Conservation (phyloP, 495 filamentous ascomycete genomes). For the Podospora pseudocomata region DNA sequence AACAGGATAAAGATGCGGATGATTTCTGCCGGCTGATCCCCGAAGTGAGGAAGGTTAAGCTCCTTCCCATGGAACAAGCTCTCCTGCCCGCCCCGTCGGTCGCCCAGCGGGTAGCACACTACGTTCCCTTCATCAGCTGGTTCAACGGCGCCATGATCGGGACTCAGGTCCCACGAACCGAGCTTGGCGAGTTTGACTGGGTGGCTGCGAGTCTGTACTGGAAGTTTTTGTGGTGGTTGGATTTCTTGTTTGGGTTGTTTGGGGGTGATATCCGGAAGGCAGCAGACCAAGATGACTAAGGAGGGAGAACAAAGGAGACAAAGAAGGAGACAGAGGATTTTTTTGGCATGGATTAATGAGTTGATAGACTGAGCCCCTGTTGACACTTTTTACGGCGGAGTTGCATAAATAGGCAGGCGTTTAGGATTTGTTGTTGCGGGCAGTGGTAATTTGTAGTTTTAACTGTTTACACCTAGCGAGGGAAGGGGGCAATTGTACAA, state of each 20-base stretch:
- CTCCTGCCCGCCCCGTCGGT: constrained; percentile 59
- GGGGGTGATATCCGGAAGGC: constrained; percentile 45
- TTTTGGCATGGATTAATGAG: background rate
- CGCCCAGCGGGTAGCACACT: constrained; percentile 56
- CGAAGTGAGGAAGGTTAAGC: constrained; percentile 46
- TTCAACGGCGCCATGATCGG: constrained; percentile 79
- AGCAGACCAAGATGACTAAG: constrained; percentile 47
- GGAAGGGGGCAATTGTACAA: background rate
- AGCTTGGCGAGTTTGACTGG: constrained; percentile 79
- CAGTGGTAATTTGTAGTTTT: background rate
- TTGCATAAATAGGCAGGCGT: background rate
- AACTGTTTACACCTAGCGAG: background rate
- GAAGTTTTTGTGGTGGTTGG: constrained; percentile 55
- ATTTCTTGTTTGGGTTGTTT: constrained; percentile 47
- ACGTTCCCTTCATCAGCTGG: constrained; percentile 63
- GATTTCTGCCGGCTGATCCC: constrained; percentile 42
- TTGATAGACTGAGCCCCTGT: background rate
- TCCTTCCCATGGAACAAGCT: constrained; percentile 58
- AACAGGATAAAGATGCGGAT: constrained; percentile 5
- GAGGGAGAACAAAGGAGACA: background rate
- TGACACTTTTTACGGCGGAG: background rate
- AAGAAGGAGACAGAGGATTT: background rate
- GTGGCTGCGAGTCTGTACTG: constrained; percentile 73
- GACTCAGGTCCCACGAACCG: constrained; percentile 66
- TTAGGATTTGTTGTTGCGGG: background rate